Evolutionary conservation across 1,284 basidiomycete species (phyloP).

Genomic region (Leccinum ponderosum): DNA sequence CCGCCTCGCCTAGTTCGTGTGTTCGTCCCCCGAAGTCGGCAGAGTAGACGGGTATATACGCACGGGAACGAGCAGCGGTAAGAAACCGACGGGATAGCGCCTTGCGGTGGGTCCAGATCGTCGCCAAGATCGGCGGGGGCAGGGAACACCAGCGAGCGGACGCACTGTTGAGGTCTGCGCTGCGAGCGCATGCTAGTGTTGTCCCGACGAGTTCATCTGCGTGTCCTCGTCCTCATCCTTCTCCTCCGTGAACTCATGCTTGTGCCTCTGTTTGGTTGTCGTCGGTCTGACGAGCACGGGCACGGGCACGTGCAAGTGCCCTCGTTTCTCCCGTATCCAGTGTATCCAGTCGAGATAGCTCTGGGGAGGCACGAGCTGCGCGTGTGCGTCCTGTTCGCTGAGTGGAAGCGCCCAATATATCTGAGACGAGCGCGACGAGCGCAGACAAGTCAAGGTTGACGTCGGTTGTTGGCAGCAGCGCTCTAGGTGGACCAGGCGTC

Average conservation of each 20-base stretch:
- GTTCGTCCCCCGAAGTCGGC: constrained; percentile 6
- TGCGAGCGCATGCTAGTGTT: too few species aligned
- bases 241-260: neutral
- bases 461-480: constrained; percentile 48
- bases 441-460: constrained; percentile 83
- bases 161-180: too few species aligned
- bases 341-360: constrained; percentile 58
- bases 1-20: neutral
- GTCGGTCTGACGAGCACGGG: constrained; percentile 6
- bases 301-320: constrained; percentile 2
- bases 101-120: too few species aligned
- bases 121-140: too few species aligned
- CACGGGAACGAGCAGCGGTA: constrained; percentile 59
- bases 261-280: constrained; percentile 13
- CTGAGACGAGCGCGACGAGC: constrained; percentile 80
- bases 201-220: too few species aligned
- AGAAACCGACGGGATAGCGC: constrained; percentile 49
- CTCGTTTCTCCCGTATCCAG: constrained; percentile 34
- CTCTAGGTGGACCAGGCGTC: constrained; percentile 12
- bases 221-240: too few species aligned
- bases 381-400: constrained; percentile 55
- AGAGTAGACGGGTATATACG: constrained; percentile 42
- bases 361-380: constrained; percentile 59
- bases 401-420: constrained; percentile 68
- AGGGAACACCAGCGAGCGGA: too few species aligned